Percentiles rank a stretch among this genome's conserved stretches.
phyloP scores from a whole-genome alignment of 2,329 filamentous ascomycete species.

The Apiospora marii region DNA sequence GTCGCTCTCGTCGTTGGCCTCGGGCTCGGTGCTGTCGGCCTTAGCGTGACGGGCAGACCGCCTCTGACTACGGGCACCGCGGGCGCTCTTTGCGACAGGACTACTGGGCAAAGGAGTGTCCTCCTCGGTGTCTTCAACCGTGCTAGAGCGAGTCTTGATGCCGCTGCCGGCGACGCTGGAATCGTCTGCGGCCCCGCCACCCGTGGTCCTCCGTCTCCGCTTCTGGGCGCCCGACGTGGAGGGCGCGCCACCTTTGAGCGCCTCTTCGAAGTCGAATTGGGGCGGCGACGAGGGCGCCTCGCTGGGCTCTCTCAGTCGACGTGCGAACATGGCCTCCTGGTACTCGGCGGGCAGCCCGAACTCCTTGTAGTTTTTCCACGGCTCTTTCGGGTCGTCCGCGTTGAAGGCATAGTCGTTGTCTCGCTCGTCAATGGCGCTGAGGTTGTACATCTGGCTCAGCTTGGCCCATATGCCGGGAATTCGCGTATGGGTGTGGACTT shows the following conservation, averaged over 20 bases:
- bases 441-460: slow-evolving; percentile 82
- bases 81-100: slow-evolving; percentile 50
- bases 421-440: slow-evolving; percentile 85
- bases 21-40: slow-evolving; percentile 39
- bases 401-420: slow-evolving; percentile 65
- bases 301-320: slow-evolving; percentile 53
- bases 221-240: slow-evolving; percentile 46
- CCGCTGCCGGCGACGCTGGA: slow-evolving; percentile 57
- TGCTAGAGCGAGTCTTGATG: slow-evolving; percentile 54
- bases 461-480: slow-evolving; percentile 95
- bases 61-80: slow-evolving; percentile 53
- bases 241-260: slow-evolving; percentile 30
- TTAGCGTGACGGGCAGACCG: slow-evolving; percentile 53
- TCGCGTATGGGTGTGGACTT: slow-evolving; percentile 78
- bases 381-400: slow-evolving; percentile 63
- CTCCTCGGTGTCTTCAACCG: slow-evolving; percentile 61
- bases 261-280: slow-evolving; percentile 47
- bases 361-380: slow-evolving; percentile 68
- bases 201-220: slow-evolving; percentile 42
- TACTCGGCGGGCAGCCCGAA: slow-evolving; percentile 67
- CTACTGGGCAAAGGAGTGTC: slow-evolving; percentile 51
- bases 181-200: slow-evolving; percentile 44
- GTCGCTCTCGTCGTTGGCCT: slow-evolving; percentile 35
- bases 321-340: slow-evolving; percentile 52
- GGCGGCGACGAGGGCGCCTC: slow-evolving; percentile 58